These are phyloP conservation scores for Selaginella tamariscina DNA, from an alignment of 75 land plant genomes.

Conservation along the genomic window DNA sequence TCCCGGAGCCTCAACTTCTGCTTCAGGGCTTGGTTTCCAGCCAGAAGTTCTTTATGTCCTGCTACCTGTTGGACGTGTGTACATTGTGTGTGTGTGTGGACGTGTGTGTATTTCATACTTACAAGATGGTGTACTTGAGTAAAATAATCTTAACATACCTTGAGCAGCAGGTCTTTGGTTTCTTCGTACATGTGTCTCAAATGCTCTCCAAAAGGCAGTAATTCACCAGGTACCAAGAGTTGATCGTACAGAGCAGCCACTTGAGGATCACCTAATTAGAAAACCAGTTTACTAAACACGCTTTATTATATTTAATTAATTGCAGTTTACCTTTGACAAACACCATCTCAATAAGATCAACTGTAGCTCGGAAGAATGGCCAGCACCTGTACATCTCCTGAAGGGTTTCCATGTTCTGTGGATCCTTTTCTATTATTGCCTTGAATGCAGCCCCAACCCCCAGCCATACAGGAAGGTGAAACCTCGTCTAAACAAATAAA, in stretches of 20 bases:
- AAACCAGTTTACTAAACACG: no score
- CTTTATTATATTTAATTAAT: no score
- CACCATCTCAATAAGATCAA: conserved; percentile 5
- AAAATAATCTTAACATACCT: conserved; percentile 26
- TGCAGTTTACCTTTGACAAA: neutral
- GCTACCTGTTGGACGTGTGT: conserved; percentile 16
- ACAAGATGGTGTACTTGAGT: neutral
- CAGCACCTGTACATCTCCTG: conserved; percentile 51
- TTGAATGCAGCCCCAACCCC: conserved; percentile 76
- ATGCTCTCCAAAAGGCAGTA: conserved; percentile 45
- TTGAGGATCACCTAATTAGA: conserved; percentile 79
- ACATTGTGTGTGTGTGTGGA: no score
- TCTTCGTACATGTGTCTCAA: conserved; percentile 49
- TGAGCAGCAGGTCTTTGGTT: conserved; percentile 50
- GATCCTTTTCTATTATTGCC: conserved; percentile 35
- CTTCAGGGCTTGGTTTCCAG: conserved; percentile 77
- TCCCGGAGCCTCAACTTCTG: conserved; percentile 70
- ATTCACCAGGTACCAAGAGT: conserved; percentile 51
- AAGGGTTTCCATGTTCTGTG: conserved; percentile 37
- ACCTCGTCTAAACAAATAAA: no score
- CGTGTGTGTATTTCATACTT: no score
- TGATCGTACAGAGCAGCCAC: conserved; percentile 79
- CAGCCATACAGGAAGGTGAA: conserved; percentile 93
- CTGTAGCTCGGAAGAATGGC: conserved; percentile 16
- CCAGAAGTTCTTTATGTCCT: conserved; percentile 66